phyloP scores from a whole-genome alignment of 2,329 filamentous ascomycete genomes.

The Sarocladiaceae sp. region DNA sequence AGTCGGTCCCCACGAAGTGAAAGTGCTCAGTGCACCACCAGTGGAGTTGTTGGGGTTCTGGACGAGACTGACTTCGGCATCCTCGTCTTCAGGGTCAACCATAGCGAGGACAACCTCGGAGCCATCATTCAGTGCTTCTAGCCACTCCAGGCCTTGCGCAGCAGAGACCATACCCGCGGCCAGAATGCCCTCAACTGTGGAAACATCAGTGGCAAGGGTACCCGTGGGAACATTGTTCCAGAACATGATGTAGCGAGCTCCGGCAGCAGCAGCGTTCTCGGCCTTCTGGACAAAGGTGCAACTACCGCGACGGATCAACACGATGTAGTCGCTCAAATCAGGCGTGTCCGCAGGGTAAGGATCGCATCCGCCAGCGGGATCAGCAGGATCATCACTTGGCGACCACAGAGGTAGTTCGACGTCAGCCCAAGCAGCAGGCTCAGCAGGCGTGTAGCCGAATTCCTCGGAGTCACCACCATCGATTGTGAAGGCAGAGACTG shows the following conservation, averaged over 20 bases:
- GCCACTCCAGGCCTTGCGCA: slow-evolving; percentile 38
- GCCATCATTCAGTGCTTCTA: slow-evolving; percentile 37
- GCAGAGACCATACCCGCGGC: slow-evolving; percentile 38
- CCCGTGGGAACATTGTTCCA: slow-evolving; percentile 49
- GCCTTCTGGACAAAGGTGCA: slow-evolving; percentile 54
- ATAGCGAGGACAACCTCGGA: slow-evolving; percentile 40
- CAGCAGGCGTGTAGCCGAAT: slow-evolving; percentile 41
- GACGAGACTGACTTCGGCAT: slow-evolving; percentile 29
- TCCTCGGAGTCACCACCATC: slow-evolving; percentile 24
- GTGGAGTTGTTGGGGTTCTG: slow-evolving; percentile 35
- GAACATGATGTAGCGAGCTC: slow-evolving; percentile 57
- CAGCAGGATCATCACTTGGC: slow-evolving; percentile 42
- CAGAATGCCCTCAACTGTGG: slow-evolving; percentile 24
- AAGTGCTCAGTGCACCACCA: slow-evolving; percentile 48
- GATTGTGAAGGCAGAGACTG: slow-evolving; percentile 36
- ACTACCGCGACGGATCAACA: slow-evolving; percentile 54
- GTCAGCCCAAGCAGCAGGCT: slow-evolving; percentile 37
- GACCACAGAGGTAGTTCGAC: slow-evolving; percentile 47
- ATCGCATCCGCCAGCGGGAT: slow-evolving; percentile 46
- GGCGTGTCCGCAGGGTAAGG: slow-evolving; percentile 49
- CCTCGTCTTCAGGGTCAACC: slow-evolving; percentile 27
- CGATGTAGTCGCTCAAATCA: slow-evolving; percentile 52
- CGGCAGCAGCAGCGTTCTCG: slow-evolving; percentile 45
- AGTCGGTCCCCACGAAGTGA: slow-evolving; percentile 57
- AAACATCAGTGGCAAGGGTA: slow-evolving; percentile 29